Base-by-base conservation (phyloP, 805 yeast genomes). In the Wickerhamiella sergipiensis region DNA sequence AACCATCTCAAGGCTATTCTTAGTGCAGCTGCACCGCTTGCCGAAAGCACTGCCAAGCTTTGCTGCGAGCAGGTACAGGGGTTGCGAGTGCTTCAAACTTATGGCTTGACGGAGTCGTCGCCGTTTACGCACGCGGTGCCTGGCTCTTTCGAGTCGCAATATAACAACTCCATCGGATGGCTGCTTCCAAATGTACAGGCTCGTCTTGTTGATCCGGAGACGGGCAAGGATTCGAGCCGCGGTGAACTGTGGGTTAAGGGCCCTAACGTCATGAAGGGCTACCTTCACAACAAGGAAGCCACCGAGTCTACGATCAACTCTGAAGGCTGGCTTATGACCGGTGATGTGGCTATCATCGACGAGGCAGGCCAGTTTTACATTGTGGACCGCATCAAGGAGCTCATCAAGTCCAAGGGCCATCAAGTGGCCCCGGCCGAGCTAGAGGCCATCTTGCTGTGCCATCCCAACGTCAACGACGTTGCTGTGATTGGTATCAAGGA, bases 351-450 rank as follows among this genome's bases (percentile, higher is more conserved):
- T 6, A 54, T 56, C 8, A 49, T 71, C 13, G 72, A 69, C 52
- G 55, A 55, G 15, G 58, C 60, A 31, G 76, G 76, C 59, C 57
- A 60, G 51, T 61, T 66, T 24, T 64, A 55, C 52, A 75, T 79
- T 51, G 72, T 79, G 50, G 83, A 78, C 59, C 69, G 85, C 50
- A 78, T 76, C 44, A 80, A 80, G 67, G 81, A 80, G 63, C 76
- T 80, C 61, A 80, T 79, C 71, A 80, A 80, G 70, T 61, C 65
- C 13, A 64, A 64, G 55, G 95, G 95, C 56, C 95, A 87, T 68
- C 81, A 95, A 72, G 78, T 88, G 57, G 88, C 95, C 12, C 89
- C 96, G 42, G 89, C 95, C 13, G 96, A 88, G 70, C 83, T 88
- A 55, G 96, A 88, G 68, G 83, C 90, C 33, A 83, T 89, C 19